A percentile compares a stretch with the other conserved stretches of the same genome.
phyloP scores from a whole-genome alignment of 2,329 filamentous ascomycete species.

The Beauveria pseudobassiana region DNA sequence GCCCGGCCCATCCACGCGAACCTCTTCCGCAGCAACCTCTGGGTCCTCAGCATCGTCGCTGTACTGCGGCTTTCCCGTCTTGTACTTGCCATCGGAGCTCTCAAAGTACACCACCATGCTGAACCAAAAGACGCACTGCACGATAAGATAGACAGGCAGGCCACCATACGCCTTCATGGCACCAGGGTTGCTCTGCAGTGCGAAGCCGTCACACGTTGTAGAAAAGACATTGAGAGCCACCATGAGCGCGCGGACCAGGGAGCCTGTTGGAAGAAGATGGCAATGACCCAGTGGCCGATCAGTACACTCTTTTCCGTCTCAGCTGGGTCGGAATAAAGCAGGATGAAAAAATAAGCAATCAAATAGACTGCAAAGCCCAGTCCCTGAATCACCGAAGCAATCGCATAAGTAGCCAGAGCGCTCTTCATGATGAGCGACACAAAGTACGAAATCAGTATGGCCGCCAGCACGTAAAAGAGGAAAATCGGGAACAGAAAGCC shows the following conservation, averaged over 20 bases:
- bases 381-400: slow-evolving; percentile 66
- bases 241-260: slow-evolving; percentile 62
- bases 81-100: slow-evolving; percentile 40
- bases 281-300: slow-evolving; percentile 65
- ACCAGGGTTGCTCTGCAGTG: slow-evolving; percentile 58
- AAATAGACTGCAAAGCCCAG: slow-evolving; percentile 60
- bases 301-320: slow-evolving; percentile 59
- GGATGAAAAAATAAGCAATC: slow-evolving; percentile 58
- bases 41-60: slow-evolving; percentile 18
- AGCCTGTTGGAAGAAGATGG: slow-evolving; percentile 63
- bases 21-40: slow-evolving; percentile 19
- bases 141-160: slow-evolving; percentile 67
- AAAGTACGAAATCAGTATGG: slow-evolving; percentile 65
- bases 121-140: slow-evolving; percentile 63
- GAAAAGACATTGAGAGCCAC: slow-evolving; percentile 72
- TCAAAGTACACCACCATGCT: slow-evolving; percentile 66
- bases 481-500: slow-evolving; percentile 73
- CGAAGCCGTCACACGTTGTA: slow-evolving; percentile 56
- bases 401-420: slow-evolving; percentile 72
- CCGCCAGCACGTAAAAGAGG: slow-evolving; percentile 65
- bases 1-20: slow-evolving; percentile 21
- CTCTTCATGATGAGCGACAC: slow-evolving; percentile 67
- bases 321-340: slow-evolving; percentile 65
- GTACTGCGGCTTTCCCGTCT: slow-evolving; percentile 13
- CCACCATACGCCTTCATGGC: slow-evolving; percentile 67